Base-by-base conservation (phyloP, 345 rosid species). In the Iberis pinnata region DNA sequence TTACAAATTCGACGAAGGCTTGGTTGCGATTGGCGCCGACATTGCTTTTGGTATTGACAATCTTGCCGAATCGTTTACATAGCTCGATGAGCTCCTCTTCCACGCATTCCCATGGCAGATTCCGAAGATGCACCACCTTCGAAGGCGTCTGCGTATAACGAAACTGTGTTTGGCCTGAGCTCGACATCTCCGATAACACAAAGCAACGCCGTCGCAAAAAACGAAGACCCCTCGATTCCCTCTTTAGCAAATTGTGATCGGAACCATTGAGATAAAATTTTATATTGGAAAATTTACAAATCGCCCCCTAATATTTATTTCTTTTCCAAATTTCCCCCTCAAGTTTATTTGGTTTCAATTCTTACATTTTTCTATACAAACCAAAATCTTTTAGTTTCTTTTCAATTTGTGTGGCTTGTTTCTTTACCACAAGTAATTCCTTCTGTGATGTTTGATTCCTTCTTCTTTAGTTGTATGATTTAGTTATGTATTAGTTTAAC, bases 11-110 rank as follows among this genome's bases (percentile, higher is more conserved):
- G 25, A 92, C 96, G 51, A 92, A 92, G 39, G 96, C 96, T 76
- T 88, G 96, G 63, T 92, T 92, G 39, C 80, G 81, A 72, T 92
- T 92, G 69, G 93, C 93, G 60, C 95, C 96, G 26, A 90, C 96
- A 67, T 87, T 87, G 77, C 86, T 73, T 70, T 87, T 84, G 57
- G 96, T 90, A 66, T 90, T 90, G 50, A 90, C 83, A 78, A 87
- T 84, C 73, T 73, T 84, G 24, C 98, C 95, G 73, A 92, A 92
- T 53, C 96, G 95, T 59, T 72, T 80, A 63, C 95, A 83, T 25
- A 92, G 92, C 68, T 88, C 95, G 70, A 90, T 45, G 39, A 90
- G 95, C 82, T 90, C 98, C 25, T 87, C 98, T 40, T 87, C 96
- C 9, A 76, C 26, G 54, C 98, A 84, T 70, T 90, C 95, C 98